Evolutionary conservation across 495 filamentous ascomycete genomes (phyloP), one percentile per base, ranked within the genome.

Genomic region (Daldinia loculata): DNA sequence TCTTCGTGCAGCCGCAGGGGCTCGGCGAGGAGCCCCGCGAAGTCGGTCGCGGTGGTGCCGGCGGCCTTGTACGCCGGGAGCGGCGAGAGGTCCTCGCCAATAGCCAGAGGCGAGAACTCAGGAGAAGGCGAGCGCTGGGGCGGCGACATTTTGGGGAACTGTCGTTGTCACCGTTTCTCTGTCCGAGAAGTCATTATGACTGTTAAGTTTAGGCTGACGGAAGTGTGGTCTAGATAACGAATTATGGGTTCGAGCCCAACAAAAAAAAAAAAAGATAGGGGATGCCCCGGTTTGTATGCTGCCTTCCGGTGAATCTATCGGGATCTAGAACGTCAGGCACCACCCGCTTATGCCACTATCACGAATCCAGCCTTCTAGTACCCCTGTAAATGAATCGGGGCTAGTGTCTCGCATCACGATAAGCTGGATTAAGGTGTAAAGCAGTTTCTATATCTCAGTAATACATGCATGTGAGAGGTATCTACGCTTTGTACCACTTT

Each of bases 1-100:
- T 98, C 93, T 77, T 97, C 93, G 71, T 92, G 90, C 12, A 98
- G 86, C 57, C 86, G 83, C 41, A 99, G 81, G 7, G 93, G 90
- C 29, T 76, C 76, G 15, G 80, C 76, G 15, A 98, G 83, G 26
- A 95, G 86, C 14, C 92, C 91, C 45, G 90, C 86, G 70, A 99
- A 96, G 50, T 89, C 85, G 30, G 93, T 80, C 19, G 78, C 79
- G 3, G 86, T 89, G 32, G 87, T 89, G 15, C 84, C 84, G 7
- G 93, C 87, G n/a, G 83, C 61, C 76, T 91, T 91, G 80, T 86
- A 85, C 29, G 77, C 80, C 5, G 88, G 90, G 1, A 88, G 84
- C 0, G 90, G 89, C 15, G 93, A 84, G 19, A 97, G 77, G 69
- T 83, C 81, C 74, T 92, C 89, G 74, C 87, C 89, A 69, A 95